Evolutionary conservation across 2,329 filamentous ascomycete genomes (phyloP).

Genomic region (Tympanopsis confertula): DNA sequence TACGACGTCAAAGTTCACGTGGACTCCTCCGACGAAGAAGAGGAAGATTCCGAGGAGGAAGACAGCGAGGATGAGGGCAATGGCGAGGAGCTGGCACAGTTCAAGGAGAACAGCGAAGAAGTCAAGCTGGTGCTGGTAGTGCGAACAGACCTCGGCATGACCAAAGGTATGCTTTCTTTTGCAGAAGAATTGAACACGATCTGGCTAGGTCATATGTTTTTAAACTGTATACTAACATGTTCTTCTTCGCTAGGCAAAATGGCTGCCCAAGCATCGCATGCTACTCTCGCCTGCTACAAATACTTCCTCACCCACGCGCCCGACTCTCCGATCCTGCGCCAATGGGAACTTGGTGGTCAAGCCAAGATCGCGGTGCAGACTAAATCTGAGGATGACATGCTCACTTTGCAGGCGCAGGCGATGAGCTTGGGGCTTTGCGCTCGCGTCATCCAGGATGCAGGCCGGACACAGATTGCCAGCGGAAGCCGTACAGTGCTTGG

Average conservation of each 20-base stretch:
- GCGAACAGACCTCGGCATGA: constrained; percentile 57
- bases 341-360: constrained; percentile 52
- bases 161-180: constrained; percentile 23
- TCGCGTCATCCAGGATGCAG: constrained; percentile 55
- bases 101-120: constrained; percentile 6
- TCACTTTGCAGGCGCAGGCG: constrained; percentile 46
- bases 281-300: constrained; percentile 60
- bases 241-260: constrained; percentile 39
- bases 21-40: constrained; percentile 4
- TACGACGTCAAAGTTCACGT: background rate
- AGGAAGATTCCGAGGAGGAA: constrained; percentile 8
- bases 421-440: constrained; percentile 54
- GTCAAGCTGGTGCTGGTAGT: constrained; percentile 36
- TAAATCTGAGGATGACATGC: constrained; percentile 49
- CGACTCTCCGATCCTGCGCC: constrained; percentile 31
- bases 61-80: constrained; percentile 9
- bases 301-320: constrained; percentile 35
- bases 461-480: constrained; percentile 57
- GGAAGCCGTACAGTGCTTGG: constrained; percentile 58
- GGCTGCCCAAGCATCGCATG: constrained; percentile 55
- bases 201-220: background rate
- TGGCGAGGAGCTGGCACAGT: constrained; percentile 3
- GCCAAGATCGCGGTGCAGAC: constrained; percentile 55
- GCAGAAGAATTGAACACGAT: too few relatives aligned
- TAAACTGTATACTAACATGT: background rate